Conservation (phyloP, 164 flowering plant species). For the Annona squamosa region DNA sequence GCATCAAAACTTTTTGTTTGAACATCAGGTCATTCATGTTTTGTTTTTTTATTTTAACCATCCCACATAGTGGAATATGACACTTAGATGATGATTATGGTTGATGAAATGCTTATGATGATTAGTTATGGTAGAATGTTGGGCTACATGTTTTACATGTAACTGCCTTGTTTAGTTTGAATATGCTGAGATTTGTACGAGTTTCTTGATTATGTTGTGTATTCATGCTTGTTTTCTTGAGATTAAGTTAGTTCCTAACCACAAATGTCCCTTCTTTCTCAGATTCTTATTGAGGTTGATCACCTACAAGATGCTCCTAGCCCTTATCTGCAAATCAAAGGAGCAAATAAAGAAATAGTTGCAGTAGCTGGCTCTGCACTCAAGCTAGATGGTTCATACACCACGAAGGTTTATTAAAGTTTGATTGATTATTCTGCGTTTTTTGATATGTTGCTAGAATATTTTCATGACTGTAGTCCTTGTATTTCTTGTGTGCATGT, state of each 20-base stretch:
- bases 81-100: too few species aligned
- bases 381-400: slow-evolving; percentile 81
- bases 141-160: too few species aligned
- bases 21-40: too few species aligned
- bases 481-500: neutral
- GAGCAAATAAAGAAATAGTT: slow-evolving; percentile 81
- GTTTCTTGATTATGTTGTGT: neutral
- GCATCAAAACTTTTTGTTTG: too few species aligned
- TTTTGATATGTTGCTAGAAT: neutral
- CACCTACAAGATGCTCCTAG: slow-evolving; percentile 78
- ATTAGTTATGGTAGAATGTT: too few species aligned
- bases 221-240: slow-evolving; percentile 6
- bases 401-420: slow-evolving; percentile 71
- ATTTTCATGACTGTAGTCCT: neutral
- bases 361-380: slow-evolving; percentile 80
- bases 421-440: neutral
- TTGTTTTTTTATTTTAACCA: too few species aligned
- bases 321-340: slow-evolving; percentile 91
- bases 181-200: neutral
- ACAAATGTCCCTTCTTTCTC: slow-evolving; percentile 6
- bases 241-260: slow-evolving; percentile 2
- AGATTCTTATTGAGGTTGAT: slow-evolving; percentile 96
- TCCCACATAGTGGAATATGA: too few species aligned
- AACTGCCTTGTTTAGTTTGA: neutral
- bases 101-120: too few species aligned